A percentile compares a stretch with the other conserved stretches of the same genome.
phyloP scores from a whole-genome alignment of 129 eudicot genomes.

The Escallonia herrerae region DNA sequence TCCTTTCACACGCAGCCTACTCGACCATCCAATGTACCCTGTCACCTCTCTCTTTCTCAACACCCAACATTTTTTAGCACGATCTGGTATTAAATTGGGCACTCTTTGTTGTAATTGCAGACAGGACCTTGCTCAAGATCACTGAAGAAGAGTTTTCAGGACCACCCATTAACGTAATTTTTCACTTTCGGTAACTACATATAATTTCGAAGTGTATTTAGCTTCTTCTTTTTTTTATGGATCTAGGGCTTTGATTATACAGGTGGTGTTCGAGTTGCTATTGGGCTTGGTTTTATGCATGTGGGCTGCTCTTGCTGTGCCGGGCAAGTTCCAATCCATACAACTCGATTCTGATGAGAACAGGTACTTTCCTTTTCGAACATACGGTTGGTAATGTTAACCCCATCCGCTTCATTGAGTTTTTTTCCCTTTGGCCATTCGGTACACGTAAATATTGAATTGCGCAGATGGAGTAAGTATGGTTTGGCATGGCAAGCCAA shows the following conservation, averaged over 20 bases:
- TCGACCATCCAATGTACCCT: conserved; percentile 83
- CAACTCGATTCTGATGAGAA: conserved; percentile 85
- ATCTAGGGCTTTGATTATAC: conserved; percentile 19
- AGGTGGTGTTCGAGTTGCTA: conserved; percentile 74
- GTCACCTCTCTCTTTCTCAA: neutral
- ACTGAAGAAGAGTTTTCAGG: conserved; percentile 86
- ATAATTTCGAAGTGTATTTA: neutral
- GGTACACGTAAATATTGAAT: no score
- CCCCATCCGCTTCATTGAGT: no score
- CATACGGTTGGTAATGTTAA: no score
- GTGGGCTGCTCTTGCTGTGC: conserved; percentile 88
- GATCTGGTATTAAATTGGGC: neutral
- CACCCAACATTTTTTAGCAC: neutral
- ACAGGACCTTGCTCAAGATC: conserved; percentile 80
- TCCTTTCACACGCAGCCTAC: conserved; percentile 86
- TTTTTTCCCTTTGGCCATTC: no score
- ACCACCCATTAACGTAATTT: conserved; percentile 61
- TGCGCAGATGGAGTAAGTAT: no score
- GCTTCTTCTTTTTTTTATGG: conserved; percentile 2
- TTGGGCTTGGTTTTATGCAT: conserved; percentile 59
- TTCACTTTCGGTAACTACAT: neutral
- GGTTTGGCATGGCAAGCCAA: no score
- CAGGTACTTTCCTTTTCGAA: conserved; percentile 31
- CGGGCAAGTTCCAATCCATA: conserved; percentile 76
- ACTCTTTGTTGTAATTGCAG: conserved; percentile 23